phyloP scores from a whole-genome alignment of 1,284 basidiomycete genomes.

The Ganoderma multipileum region DNA sequence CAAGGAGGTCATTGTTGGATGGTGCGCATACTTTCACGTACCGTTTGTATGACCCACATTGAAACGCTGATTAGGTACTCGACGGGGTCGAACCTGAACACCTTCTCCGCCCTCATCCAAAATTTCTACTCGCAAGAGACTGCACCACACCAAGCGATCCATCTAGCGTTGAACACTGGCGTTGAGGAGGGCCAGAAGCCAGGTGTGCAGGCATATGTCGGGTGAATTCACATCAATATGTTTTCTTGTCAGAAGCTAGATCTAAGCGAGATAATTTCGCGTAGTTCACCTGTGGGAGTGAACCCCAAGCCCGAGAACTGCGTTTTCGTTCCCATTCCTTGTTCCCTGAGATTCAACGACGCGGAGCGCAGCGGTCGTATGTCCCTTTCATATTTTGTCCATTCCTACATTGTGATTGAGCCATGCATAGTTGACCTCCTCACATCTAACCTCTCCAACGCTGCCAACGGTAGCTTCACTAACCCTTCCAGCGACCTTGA shows the following conservation, averaged over 20 bases:
- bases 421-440: conserved; percentile 75
- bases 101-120: conserved; percentile 97
- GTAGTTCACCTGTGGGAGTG: conserved; percentile 83
- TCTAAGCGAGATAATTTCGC: conserved; percentile 15
- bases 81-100: conserved; percentile 89
- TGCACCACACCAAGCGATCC: conserved; percentile 87
- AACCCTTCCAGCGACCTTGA: conserved; percentile 69
- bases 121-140: conserved; percentile 98
- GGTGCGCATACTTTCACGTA: conserved; percentile 58
- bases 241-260: background rate
- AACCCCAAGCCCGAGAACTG: conserved; percentile 91
- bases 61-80: conserved; percentile 72
- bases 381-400: conserved; percentile 43
- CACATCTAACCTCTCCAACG: conserved; percentile 48
- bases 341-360: conserved; percentile 82
- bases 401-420: background rate
- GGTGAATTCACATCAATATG: conserved; percentile 52
- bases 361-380: conserved; percentile 85
- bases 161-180: conserved; percentile 92
- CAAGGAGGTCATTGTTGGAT: conserved; percentile 90
- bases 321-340: conserved; percentile 89
- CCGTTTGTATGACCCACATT: background rate
- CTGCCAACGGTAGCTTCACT: conserved; percentile 53
- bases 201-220: conserved; percentile 89
- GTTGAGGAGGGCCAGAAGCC: conserved; percentile 74